These are phyloP conservation scores for Pholiota adiposa DNA, from an alignment of 1,284 basidiomycete genomes.

Conservation along the genomic window DNA sequence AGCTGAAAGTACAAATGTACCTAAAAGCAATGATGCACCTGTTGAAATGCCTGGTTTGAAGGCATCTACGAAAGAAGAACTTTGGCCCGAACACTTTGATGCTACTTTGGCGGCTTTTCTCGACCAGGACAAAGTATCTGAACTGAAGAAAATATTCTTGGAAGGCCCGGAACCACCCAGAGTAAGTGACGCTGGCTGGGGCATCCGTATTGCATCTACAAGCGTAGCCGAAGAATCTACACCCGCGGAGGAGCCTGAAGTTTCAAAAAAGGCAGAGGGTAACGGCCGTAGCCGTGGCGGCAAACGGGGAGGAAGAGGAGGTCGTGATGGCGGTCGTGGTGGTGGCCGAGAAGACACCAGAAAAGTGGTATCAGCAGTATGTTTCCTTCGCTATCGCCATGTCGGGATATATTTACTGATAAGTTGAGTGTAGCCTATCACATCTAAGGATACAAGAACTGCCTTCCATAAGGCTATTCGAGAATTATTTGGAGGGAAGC, in stretches of 20 bases:
- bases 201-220: conserved; percentile 44
- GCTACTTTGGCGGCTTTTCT: conserved; percentile 63
- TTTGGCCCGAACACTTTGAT: conserved; percentile 71
- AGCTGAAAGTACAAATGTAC: not conserved
- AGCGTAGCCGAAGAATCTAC: conserved; percentile 33
- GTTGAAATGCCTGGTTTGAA: conserved; percentile 12
- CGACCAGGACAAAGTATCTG: conserved; percentile 59
- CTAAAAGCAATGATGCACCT: not conserved
- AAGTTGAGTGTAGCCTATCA: conserved; percentile 66
- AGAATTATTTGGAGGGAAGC: conserved; percentile 79
- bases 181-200: conserved; percentile 73
- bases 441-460: conserved; percentile 81
- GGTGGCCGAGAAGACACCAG: conserved; percentile 66
- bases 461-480: conserved; percentile 84
- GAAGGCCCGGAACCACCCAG: conserved; percentile 77
- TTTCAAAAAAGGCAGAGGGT: conserved; percentile 50
- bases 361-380: conserved; percentile 80
- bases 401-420: conserved; percentile 22
- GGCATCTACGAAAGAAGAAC: conserved; percentile 34
- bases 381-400: conserved; percentile 33
- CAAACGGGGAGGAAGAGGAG: conserved; percentile 46
- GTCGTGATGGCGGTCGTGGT: conserved; percentile 45
- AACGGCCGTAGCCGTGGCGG: conserved; percentile 42
- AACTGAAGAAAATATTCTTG: conserved; percentile 73
- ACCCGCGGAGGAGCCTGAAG: conserved; percentile 38